A percentile compares a stretch with the other conserved stretches of the same genome.
Conservation (phyloP, 768 basidiomycete genomes). For the Crassisporium funariophilum region DNA sequence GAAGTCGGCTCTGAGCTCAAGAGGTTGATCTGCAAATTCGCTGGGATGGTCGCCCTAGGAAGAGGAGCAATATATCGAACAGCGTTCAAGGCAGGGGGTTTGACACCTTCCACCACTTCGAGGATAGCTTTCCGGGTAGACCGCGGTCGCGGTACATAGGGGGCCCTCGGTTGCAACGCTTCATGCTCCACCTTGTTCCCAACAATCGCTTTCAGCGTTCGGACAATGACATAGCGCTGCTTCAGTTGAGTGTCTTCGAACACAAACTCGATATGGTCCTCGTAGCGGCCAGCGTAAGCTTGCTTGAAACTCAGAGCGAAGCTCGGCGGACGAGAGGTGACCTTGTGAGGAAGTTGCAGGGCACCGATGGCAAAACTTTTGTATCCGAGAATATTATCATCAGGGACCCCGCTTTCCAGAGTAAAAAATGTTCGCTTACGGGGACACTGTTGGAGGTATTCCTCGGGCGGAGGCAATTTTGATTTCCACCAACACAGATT, state of each 20-base stretch:
- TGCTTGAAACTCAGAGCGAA: constrained; percentile 38
- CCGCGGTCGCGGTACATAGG: constrained; percentile 46
- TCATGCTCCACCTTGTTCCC: constrained; percentile 50
- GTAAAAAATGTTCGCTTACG: constrained; percentile 23
- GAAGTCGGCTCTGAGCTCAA: constrained; percentile 26
- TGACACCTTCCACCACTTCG: constrained; percentile 45
- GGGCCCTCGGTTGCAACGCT: constrained; percentile 42
- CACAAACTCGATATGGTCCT: constrained; percentile 54
- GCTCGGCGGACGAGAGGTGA: constrained; percentile 22
- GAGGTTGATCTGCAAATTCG: constrained; percentile 30
- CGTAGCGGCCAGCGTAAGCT: constrained; percentile 45
- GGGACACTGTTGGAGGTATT: constrained; percentile 18
- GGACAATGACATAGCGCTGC: constrained; percentile 51
- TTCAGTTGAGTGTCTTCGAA: constrained; percentile 48
- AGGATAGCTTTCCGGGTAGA: constrained; percentile 26
- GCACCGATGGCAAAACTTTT: no score
- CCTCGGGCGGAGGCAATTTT: constrained; percentile 36
- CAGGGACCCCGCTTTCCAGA: no score
- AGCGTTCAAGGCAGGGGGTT: constrained; percentile 40
- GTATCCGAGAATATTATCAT: no score
- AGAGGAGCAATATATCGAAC: constrained; percentile 45
- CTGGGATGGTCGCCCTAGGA: constrained; percentile 43
- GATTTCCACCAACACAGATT: constrained; percentile 25
- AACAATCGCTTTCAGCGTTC: constrained; percentile 44
- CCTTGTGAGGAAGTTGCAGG: no score